These are phyloP conservation scores for Fusarium annulatum DNA, from an alignment of 2,329 filamentous ascomycete species.

Conservation along the genomic window DNA sequence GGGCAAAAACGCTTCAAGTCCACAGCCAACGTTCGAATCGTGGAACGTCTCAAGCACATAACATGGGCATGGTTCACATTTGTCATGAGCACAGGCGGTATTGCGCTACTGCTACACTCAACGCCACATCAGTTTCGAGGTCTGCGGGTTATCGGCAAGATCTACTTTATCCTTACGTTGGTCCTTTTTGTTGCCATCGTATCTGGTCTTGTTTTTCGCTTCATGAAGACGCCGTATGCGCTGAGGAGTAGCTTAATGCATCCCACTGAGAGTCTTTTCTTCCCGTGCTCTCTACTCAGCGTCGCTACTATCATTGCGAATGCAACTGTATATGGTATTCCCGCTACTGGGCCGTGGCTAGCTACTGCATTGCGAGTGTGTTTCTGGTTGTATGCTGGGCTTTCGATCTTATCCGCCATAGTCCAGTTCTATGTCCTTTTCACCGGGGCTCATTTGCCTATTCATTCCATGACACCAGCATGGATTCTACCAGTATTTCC, in stretches of 20 bases:
- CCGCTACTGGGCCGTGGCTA: slow-evolving; percentile 62
- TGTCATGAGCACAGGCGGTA: slow-evolving; percentile 50
- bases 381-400: slow-evolving; percentile 64
- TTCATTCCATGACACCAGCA: slow-evolving; percentile 45
- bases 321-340: slow-evolving; percentile 69
- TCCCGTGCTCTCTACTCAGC: slow-evolving; percentile 70
- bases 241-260: slow-evolving; percentile 56
- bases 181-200: slow-evolving; percentile 62
- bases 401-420: slow-evolving; percentile 40
- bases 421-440: slow-evolving; percentile 47
- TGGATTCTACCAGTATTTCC: slow-evolving; percentile 49
- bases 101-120: slow-evolving; percentile 45
- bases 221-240: slow-evolving; percentile 67
- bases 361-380: slow-evolving; percentile 57
- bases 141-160: slow-evolving; percentile 58
- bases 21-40: slow-evolving; percentile 26
- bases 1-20: slow-evolving; percentile 35
- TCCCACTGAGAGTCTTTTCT: slow-evolving; percentile 71
- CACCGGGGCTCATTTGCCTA: slow-evolving; percentile 43
- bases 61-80: slow-evolving; percentile 50
- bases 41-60: slow-evolving; percentile 41
- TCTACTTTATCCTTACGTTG: slow-evolving; percentile 62
- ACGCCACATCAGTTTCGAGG: slow-evolving; percentile 59
- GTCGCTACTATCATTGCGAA: slow-evolving; percentile 74
- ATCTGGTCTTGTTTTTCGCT: slow-evolving; percentile 66